A percentile compares a stretch with the other conserved stretches of the same genome.
Evolutionary conservation across 108 stramenopile species (phyloP).

Genomic region (Nitzschia palea): DNA sequence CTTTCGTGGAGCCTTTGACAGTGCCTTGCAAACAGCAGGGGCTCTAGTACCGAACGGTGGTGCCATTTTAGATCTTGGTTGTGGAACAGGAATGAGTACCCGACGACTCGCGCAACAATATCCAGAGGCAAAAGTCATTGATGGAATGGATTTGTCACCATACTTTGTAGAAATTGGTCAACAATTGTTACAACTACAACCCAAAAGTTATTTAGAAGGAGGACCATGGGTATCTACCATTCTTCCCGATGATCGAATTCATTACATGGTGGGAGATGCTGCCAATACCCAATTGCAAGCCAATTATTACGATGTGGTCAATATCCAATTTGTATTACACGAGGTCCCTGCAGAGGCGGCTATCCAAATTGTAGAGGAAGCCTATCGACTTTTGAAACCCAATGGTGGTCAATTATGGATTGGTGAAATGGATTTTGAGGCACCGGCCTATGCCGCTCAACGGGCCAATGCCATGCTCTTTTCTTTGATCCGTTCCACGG

Average conservation of each 20-base stretch:
- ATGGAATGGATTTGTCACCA: constrained; percentile 72
- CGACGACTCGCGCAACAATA: constrained; percentile 58
- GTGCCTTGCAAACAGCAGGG: constrained; percentile 52
- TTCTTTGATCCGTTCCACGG: constrained; percentile 69
- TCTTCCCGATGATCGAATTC: constrained; percentile 54
- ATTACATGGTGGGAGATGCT: constrained; percentile 62
- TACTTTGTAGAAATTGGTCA: constrained; percentile 66
- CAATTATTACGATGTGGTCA: constrained; percentile 51
- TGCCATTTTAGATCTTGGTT: constrained; percentile 68
- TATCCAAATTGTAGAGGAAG: constrained; percentile 56
- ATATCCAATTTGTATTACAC: constrained; percentile 72
- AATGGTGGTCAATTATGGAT: constrained; percentile 78
- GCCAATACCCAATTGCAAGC: constrained; percentile 19
- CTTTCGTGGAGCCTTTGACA: constrained; percentile 72
- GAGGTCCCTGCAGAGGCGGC: constrained; percentile 59
- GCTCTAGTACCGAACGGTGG: constrained; percentile 35
- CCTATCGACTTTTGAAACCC: constrained; percentile 59
- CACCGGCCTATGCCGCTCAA: constrained; percentile 75
- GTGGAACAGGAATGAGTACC: constrained; percentile 78
- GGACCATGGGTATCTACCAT: constrained; percentile 65
- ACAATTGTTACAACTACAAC: constrained; percentile 50
- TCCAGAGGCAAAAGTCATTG: constrained; percentile 45
- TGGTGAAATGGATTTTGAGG: constrained; percentile 85
- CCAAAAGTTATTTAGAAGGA: constrained; percentile 42
- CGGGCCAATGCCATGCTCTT: constrained; percentile 75